Evolutionary conservation across 208 protist species (phyloP).

Genomic region (Leptomonas pyrrhocoris): DNA sequence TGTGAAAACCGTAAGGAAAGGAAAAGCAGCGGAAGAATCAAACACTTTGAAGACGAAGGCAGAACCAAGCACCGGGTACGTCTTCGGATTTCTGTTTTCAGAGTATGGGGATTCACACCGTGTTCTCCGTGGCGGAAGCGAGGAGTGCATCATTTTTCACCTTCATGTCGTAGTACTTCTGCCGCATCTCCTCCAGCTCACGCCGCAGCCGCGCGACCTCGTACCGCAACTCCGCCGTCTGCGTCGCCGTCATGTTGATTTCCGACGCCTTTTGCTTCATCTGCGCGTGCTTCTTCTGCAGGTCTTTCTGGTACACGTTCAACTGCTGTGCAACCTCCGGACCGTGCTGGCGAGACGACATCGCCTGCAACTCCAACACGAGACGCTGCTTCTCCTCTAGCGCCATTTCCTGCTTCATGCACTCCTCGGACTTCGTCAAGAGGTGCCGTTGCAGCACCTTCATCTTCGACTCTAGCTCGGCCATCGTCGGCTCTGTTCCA

Average conservation of each 20-base stretch:
- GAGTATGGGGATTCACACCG: not conserved
- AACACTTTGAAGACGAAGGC: not conserved
- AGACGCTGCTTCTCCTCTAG: conserved; percentile 96
- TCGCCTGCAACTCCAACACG: conserved; percentile 94
- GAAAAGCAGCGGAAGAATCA: not conserved
- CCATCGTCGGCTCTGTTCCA: conserved; percentile 90
- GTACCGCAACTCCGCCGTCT: conserved; percentile 92
- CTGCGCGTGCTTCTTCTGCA: conserved; percentile 92
- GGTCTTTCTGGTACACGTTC: conserved; percentile 90
- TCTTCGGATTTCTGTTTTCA: not conserved
- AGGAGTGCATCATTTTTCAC: conserved; percentile 66
- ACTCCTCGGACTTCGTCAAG: conserved; percentile 97
- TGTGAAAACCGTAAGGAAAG: conserved; percentile 5
- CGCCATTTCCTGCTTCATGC: conserved; percentile 95
- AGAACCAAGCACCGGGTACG: not conserved
- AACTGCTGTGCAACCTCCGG: conserved; percentile 95
- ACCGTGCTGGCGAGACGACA: conserved; percentile 94
- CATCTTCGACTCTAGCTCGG: conserved; percentile 96
- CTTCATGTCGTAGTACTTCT: conserved; percentile 94
- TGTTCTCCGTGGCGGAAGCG: not conserved
- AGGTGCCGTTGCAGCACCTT: conserved; percentile 95
- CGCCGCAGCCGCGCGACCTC: conserved; percentile 91
- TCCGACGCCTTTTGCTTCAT: conserved; percentile 94
- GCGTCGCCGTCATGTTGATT: conserved; percentile 88
- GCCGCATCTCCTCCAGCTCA: conserved; percentile 95